phyloP scores from a whole-genome alignment of 257 asterid genomes.

The Solanum paucissectum region DNA sequence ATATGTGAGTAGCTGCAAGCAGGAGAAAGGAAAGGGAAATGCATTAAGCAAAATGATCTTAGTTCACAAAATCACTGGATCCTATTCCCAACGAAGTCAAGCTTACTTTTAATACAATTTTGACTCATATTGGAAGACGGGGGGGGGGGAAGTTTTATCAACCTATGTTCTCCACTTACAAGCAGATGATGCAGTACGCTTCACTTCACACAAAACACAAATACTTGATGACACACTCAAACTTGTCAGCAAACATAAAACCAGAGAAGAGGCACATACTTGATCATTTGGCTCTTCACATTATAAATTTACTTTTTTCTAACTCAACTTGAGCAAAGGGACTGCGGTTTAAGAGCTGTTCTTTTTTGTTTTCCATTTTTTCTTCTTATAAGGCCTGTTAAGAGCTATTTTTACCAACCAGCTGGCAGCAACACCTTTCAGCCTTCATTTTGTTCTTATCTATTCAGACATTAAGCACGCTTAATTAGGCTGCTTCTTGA shows the following conservation, averaged over 20 bases:
- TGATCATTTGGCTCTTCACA: not conserved
- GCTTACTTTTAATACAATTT: not conserved
- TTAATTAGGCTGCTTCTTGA: not conserved
- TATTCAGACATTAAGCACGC: not conserved
- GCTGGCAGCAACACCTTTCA: not conserved
- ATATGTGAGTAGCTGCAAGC: constrained; percentile 77
- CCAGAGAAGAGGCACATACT: not conserved
- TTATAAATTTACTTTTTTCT: not conserved
- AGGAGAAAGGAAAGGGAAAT: not conserved
- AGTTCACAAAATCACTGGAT: not conserved
- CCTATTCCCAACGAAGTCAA: not conserved
- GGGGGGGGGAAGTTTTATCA: not conserved
- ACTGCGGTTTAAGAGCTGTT: not conserved
- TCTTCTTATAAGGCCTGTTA: not conserved
- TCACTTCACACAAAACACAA: not conserved
- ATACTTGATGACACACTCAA: not conserved
- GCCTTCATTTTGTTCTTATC: not conserved
- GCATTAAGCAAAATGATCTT: not conserved
- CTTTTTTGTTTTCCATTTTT: not conserved
- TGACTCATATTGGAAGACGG: not conserved
- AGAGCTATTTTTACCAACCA: not conserved
- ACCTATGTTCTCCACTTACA: not conserved
- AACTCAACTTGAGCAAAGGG: not conserved
- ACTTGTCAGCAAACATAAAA: not conserved
- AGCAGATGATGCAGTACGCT: not conserved